phyloP scores from a whole-genome alignment of 2,329 filamentous ascomycete genomes.

The Sarocladiaceae sp. region DNA sequence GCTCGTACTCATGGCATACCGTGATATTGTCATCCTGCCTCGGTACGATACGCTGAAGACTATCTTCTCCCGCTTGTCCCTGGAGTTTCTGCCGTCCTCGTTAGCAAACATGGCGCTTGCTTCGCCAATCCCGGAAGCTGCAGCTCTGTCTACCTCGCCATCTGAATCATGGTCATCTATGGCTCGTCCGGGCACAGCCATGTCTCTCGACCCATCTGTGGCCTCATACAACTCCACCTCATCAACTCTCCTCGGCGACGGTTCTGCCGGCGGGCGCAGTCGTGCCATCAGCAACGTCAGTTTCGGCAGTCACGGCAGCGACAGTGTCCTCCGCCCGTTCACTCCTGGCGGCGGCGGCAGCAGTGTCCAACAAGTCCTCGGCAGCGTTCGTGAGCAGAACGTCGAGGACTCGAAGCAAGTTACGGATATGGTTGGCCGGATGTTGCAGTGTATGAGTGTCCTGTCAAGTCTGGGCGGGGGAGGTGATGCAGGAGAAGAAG shows the following conservation, averaged over 20 bases:
- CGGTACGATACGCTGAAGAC: constrained; percentile 84
- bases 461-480: constrained; percentile 67
- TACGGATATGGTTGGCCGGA: constrained; percentile 89
- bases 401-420: constrained; percentile 71
- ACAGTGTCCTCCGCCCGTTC: constrained; percentile 42
- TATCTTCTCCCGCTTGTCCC: constrained; percentile 83
- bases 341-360: constrained; percentile 34
- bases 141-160: constrained; percentile 45
- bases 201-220: constrained; percentile 69
- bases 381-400: constrained; percentile 52
- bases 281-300: constrained; percentile 85
- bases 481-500: constrained; percentile 40
- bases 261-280: constrained; percentile 56
- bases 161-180: constrained; percentile 41
- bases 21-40: constrained; percentile 83
- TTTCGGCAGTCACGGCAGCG: constrained; percentile 50
- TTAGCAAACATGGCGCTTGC: constrained; percentile 47
- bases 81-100: constrained; percentile 66
- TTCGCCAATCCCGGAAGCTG: constrained; percentile 46
- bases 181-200: constrained; percentile 66
- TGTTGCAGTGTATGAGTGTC: constrained; percentile 95
- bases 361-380: constrained; percentile 23
- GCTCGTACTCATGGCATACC: constrained; percentile 81
- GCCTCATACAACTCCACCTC: constrained; percentile 76
- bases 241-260: constrained; percentile 72